Base-by-base conservation (phyloP, 108 stramenopile genomes). In the Fragilaria radians region DNA sequence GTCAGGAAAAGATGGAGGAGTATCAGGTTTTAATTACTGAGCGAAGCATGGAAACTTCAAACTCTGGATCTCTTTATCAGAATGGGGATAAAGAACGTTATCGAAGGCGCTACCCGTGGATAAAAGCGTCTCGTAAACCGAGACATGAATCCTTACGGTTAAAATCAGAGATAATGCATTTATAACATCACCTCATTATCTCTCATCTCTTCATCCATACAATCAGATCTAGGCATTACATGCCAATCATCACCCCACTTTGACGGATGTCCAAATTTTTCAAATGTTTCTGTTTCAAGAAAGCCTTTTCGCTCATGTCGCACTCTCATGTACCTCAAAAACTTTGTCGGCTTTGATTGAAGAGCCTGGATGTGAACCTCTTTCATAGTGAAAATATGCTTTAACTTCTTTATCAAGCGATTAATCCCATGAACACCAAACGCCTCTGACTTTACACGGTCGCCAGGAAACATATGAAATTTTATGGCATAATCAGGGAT, bases 401-500 rank as follows among this genome's bases (percentile, higher is more conserved):
- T 42, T 42, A 42, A 14, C 36, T 42, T 42, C 14, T 42, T 42
- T 42, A 42, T 42, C 11, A 42, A 42, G 7, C 36, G 36, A 42
- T 42, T 7, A 42, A 42, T 42, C 11, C 36, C 36, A 42, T 42
- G 36, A 7, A 42, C 36, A 42, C 36, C 36, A 42, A 42, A 42
- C 7, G 36, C 36, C 14, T 42, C 36, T 7, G 36, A 42, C 7
- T 7, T 42, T 11, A 42, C 36, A 42, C 7, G 11, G 14, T 42
- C 14, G 14, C 36, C 14, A 11, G 36, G 36, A 42, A 42, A 42
- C 36, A 42, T 42, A 14, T 42, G 7, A 42, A 42, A 7, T 14
- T 42, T 42, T 7, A 42, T 42, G 36, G 36, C 7, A 14, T 42
- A 42, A 42, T 42, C 36, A 42, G n/a, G 68, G 68, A 28, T 61